These are phyloP conservation scores for Huntiella moniliformis DNA, from an alignment of 2,329 filamentous ascomycete genomes.

Conservation along the genomic window DNA sequence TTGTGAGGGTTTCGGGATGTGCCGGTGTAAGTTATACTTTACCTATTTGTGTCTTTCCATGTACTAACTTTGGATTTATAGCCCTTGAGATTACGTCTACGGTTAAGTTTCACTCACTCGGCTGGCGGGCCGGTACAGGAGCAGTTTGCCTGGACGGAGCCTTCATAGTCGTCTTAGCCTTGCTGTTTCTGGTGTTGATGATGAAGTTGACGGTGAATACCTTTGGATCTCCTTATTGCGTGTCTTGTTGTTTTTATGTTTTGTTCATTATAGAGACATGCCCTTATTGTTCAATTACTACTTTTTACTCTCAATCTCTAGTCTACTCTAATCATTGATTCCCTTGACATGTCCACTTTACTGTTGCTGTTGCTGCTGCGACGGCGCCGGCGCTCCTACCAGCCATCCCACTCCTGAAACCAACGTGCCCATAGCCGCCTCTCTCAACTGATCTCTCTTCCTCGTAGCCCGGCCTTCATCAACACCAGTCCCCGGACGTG, in stretches of 20 bases:
- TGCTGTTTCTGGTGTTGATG: background rate
- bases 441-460: constrained; percentile 53
- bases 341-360: too few relatives aligned
- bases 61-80: constrained; percentile 21
- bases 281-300: constrained; percentile 7
- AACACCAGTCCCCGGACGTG: background rate
- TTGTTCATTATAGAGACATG: background rate
- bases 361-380: constrained; percentile 1
- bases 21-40: constrained; percentile 58
- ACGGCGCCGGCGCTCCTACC: constrained; percentile 19
- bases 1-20: constrained; percentile 70
- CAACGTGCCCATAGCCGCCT: constrained; percentile 47
- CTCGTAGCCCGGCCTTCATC: constrained; percentile 22
- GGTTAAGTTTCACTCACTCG: constrained; percentile 61
- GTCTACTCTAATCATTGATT: too few relatives aligned
- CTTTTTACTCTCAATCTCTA: constrained; percentile 9
- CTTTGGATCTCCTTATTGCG: background rate
- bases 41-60: background rate
- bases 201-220: background rate
- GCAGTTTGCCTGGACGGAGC: constrained; percentile 93
- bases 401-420: constrained; percentile 51
- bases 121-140: constrained; percentile 57
- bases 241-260: background rate
- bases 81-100: constrained; percentile 71
- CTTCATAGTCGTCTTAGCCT: constrained; percentile 20